These are phyloP conservation scores for Mycosarcoma mackinlayi DNA, from an alignment of 1,284 basidiomycete species.

Conservation along the genomic window DNA sequence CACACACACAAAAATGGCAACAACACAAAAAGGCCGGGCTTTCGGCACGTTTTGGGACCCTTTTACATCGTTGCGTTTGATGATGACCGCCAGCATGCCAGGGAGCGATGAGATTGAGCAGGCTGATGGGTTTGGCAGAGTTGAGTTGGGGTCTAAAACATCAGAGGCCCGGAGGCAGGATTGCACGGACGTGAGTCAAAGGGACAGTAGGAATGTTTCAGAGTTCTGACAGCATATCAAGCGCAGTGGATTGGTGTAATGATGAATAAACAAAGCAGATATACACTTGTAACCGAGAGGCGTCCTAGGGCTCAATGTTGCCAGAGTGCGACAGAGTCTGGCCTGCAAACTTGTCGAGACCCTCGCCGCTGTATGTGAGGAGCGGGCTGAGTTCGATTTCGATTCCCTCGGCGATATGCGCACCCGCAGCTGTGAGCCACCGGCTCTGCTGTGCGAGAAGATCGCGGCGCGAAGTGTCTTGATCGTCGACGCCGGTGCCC, in stretches of 20 bases:
- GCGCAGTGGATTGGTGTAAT: no score
- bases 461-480: conserved; percentile 88
- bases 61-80: conserved; percentile 1
- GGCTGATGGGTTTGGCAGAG: no score
- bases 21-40: conserved; percentile 44
- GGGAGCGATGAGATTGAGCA: no score
- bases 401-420: conserved; percentile 75
- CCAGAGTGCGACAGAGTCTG: conserved; percentile 74
- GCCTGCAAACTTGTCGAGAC: conserved; percentile 82
- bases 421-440: conserved; percentile 85
- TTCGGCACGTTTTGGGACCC: conserved; percentile 39
- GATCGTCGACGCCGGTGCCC: conserved; percentile 90
- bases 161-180: no score
- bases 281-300: no score
- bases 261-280: neutral
- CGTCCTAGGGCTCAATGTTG: conserved; percentile 50
- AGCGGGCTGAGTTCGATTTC: conserved; percentile 92
- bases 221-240: no score
- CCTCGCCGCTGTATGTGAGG: conserved; percentile 91
- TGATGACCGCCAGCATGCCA: neutral
- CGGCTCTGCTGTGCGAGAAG: conserved; percentile 88
- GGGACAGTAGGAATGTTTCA: no score
- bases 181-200: no score
- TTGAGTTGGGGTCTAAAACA: no score
- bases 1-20: conserved; percentile 19